Evolutionary conservation across 306 rosid species (phyloP), one percentile per base, ranked within the genome.

Genomic region (Elaeagnus macrophylla): DNA sequence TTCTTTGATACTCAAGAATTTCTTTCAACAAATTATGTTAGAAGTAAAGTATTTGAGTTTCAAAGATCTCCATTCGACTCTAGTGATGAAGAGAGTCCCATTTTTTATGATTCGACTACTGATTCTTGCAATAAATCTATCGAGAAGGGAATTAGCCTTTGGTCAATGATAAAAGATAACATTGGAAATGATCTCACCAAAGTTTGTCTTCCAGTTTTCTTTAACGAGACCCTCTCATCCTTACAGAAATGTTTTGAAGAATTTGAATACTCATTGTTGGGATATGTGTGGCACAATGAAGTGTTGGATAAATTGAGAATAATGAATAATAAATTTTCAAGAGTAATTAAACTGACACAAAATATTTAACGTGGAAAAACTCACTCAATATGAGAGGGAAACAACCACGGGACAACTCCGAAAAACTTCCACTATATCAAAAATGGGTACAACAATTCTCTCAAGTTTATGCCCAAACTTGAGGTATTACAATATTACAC

Each of bases 151-250:
- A 96, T 93, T 42, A 87, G 99, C 72, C 99, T 93, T 57, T 93
- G 99, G 99, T 93, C 96, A 63, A 87, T 93, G 96, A 93, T 93
- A 53, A 93, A 93, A 75, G 99, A 93, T 67, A 93, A 93, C 62
- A 93, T 93, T 57, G 99, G 99, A 72, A 93, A 93, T 77, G 99
- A 93, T 79, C 89, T 93, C 54, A 87, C 96, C 14, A 93, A 84
- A 87, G 83, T 93, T 32, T 93, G 99, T 70, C 95, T 93, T 57
- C 99, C 99, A 66, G 99, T 93, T 61, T 93, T 82, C 74, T 93
- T 93, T 62, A 93, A 93, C 48, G 99, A 93, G 78, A 96, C 99
- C 71, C 83, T 93, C 61, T 93, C 99, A 56, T 84, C 99, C 54
- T 71, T 93, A 57, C 95, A 93, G 73, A 93, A 93, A 72, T 83